phyloP scores from a whole-genome alignment of 345 rosid species.

The Dipteronia dyeriana region DNA sequence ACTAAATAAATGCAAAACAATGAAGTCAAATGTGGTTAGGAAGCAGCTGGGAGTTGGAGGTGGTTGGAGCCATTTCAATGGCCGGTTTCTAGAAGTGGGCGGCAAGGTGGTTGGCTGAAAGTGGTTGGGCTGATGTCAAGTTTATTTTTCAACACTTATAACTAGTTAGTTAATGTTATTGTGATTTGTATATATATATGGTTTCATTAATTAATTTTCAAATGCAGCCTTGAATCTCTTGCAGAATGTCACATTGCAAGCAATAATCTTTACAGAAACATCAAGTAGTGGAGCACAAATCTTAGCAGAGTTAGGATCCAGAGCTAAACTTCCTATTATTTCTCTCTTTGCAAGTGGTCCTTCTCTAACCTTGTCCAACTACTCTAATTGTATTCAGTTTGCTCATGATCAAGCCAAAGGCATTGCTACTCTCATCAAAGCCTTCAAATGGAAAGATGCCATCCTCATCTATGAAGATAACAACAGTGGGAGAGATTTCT shows the following conservation, averaged over 20 bases:
- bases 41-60: no score
- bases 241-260: background rate
- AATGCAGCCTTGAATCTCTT: background rate
- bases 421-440: constrained; percentile 20
- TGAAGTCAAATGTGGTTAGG: no score
- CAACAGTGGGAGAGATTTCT: constrained; percentile 28
- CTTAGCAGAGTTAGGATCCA: constrained; percentile 21
- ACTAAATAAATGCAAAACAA: no score
- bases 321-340: constrained; percentile 30
- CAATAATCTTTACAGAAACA: background rate
- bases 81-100: no score
- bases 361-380: background rate
- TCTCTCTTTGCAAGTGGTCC: background rate
- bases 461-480: constrained; percentile 29
- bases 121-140: no score
- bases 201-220: background rate
- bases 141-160: no score
- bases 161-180: no score
- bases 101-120: no score
- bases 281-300: background rate
- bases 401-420: constrained; percentile 33
- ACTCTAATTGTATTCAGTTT: constrained; percentile 17
- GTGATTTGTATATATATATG: no score
- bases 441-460: constrained; percentile 32
- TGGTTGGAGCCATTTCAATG: no score